These are phyloP conservation scores for Collybiopsis luxurians DNA, from an alignment of 768 basidiomycete species.

Conservation along the genomic window DNA sequence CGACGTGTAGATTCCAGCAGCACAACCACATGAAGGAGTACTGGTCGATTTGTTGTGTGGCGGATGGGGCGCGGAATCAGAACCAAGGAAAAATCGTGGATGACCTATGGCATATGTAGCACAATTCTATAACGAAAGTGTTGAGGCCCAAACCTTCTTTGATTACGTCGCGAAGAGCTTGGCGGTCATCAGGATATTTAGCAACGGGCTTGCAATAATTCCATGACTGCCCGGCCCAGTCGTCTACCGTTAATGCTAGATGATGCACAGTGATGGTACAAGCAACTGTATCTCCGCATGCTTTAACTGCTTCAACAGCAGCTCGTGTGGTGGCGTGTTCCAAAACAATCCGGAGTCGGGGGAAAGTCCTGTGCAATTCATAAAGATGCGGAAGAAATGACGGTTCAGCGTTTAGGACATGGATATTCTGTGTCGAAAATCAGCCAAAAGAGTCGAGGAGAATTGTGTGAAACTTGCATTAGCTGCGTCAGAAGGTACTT, in stretches of 20 bases:
- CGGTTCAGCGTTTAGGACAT: conserved; percentile 91
- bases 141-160: conserved; percentile 52
- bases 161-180: conserved; percentile 77
- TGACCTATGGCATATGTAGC: conserved; percentile 55
- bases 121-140: not conserved
- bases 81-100: conserved; percentile 95
- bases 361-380: conserved; percentile 80
- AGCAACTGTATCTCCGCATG: conserved; percentile 77
- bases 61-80: conserved; percentile 94
- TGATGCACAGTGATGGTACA: conserved; percentile 99
- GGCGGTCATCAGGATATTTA: conserved; percentile 90
- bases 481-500: conserved; percentile 83
- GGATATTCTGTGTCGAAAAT: conserved; percentile 60
- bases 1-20: conserved; percentile 95
- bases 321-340: conserved; percentile 96
- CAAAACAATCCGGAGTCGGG: conserved; percentile 88
- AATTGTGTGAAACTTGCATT: conserved; percentile 37
- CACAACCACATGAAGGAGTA: conserved; percentile 71
- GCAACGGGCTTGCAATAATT: conserved; percentile 98
- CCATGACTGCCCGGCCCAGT: conserved; percentile 94
- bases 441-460: conserved; percentile 7
- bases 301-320: conserved; percentile 83
- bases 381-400: conserved; percentile 85
- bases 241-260: conserved; percentile 89
- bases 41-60: conserved; percentile 64